Base-by-base conservation (phyloP, 768 basidiomycete genomes). In the Leccinum subtestaceum region DNA sequence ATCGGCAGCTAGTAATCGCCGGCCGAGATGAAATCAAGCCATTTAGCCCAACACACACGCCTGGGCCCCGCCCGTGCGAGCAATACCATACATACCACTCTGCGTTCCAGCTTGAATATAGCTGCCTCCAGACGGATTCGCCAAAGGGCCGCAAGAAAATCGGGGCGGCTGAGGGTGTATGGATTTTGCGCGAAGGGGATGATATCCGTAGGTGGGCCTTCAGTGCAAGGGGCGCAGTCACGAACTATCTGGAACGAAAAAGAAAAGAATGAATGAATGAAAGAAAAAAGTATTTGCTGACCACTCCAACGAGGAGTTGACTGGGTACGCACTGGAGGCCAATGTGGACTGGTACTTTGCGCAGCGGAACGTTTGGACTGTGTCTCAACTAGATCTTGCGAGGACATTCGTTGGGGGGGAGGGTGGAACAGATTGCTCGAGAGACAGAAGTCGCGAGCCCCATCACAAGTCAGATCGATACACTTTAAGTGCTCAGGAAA, bases 31-130 rank as follows among this genome's bases (percentile, higher is more conserved):
- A 32, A 5, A 2, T 25, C 59, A 34, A 59, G 52, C 32, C 19
- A 63, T 40, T n/a, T 56, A 36, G n/a, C 21, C 19, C 21, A 50
- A n/a, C 31, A 50, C 21, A 17, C 47, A n/a, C 49, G 15, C 13
- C 34, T 15, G 17, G 8, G 36, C 38, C 52, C 47, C 23, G 15
- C 27, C 19, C 27, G 38, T 11, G 12, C n/a, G 3, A 50, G 17
- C 23, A 12, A 32, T 45, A 25, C 13, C 2, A 25, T 47, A 69
- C 67, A 10, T 54, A 69, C 67, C 58, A 57, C 64, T 60, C 57
- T 63, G 36, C 67, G 64, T n/a, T 69, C 67, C 4, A 69, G 32
- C 29, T 48, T 19, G 57, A 64, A 68, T 51, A 69, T 62, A 5
- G 60, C 67, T 3, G 59, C 50, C 32, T 66, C 59, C 27, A 69